phyloP scores from a whole-genome alignment of 2,329 filamentous ascomycete genomes.

The Fusarium sp. region DNA sequence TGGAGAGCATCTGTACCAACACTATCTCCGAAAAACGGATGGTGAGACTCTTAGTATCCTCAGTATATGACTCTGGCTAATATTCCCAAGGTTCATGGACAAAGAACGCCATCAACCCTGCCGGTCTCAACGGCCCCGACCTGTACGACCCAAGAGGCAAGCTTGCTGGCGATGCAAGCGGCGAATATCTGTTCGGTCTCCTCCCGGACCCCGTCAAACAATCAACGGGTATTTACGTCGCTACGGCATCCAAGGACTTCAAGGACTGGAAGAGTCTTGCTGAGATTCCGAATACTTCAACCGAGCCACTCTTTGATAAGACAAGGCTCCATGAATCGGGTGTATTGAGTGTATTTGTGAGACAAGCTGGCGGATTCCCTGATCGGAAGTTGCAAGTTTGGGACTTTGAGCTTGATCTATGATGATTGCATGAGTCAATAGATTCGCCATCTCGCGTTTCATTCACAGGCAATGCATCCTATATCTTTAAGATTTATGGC shows the following conservation, averaged over 20 bases:
- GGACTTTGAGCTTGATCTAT: slow-evolving; percentile 33
- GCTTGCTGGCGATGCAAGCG: slow-evolving; percentile 23
- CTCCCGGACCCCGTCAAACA: slow-evolving; percentile 13
- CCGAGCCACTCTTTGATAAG: slow-evolving; percentile 30
- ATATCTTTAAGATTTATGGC: no score
- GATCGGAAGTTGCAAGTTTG: slow-evolving; percentile 33
- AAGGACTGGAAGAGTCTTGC: slow-evolving; percentile 26
- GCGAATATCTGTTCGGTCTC: slow-evolving; percentile 24
- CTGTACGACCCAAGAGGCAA: slow-evolving; percentile 35
- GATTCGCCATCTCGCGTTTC: not conserved
- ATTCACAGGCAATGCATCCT: not conserved
- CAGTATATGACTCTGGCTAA: fast-evolving
- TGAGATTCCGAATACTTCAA: slow-evolving; percentile 26
- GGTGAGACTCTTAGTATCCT: not conserved
- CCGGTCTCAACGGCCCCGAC: slow-evolving; percentile 28
- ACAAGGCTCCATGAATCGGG: slow-evolving; percentile 12
- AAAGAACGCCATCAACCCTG: slow-evolving; percentile 26
- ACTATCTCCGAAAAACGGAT: slow-evolving; percentile 15
- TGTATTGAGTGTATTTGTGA: slow-evolving; percentile 22
- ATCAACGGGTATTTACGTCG: slow-evolving; percentile 15
- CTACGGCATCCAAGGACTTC: slow-evolving; percentile 10
- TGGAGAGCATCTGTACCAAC: slow-evolving; percentile 27
- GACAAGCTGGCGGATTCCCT: slow-evolving; percentile 22
- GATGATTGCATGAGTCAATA: not conserved
- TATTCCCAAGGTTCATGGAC: slow-evolving; percentile 9